Base-by-base conservation (phyloP, 2,329 filamentous ascomycete species). In the Ascomycota sp. region DNA sequence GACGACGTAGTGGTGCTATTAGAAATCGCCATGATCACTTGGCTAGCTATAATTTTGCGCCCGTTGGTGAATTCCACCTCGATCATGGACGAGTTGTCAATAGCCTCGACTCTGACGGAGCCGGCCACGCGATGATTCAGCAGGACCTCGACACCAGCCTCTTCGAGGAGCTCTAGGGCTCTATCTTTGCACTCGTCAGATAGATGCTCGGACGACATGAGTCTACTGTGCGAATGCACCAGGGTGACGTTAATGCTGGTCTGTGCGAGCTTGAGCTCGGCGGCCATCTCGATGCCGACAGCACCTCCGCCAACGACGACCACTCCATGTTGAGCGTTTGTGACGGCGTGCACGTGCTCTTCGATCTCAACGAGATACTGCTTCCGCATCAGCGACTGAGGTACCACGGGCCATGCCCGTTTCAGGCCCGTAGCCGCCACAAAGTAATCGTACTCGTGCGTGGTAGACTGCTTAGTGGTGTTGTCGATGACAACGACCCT, bases 201-300 rank as follows among this genome's bases (percentile, higher is more conserved):
- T 2, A 89, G 61, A 3, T 67, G 68, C 53, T 89, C 80, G 0
- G 75, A 69, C 0, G 76, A 82, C 7, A 86, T 61, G 1, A 86
- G 64, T 44, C 68, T 68, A 24, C 65, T 58, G 13, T 76, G 62
- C 4, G 78, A 83, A 49, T 86, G 80, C 5, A 81, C 67, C 2
- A 89, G 64, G 1, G 70, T 78, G n/a, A 86, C 72, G 29, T 65
- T 64, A 35, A 70, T 56, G 9, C 64, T 45, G 0, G 80, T 77
- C 39, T 74, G 63, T 21, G 72, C 57, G 31, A 67, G 50, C 52
- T 83, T 84, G 35, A 84, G 58, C 54, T 89, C 79, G 2, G 76
- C 71, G 0, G 80, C 77, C 64, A 86, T 82, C 49, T 86, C 79
- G 35, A 84, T 72, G 7, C 80, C 80, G 1, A 84, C 79, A 6